Base-by-base conservation (phyloP, 257 asterid species). In the Fraxinus americana region DNA sequence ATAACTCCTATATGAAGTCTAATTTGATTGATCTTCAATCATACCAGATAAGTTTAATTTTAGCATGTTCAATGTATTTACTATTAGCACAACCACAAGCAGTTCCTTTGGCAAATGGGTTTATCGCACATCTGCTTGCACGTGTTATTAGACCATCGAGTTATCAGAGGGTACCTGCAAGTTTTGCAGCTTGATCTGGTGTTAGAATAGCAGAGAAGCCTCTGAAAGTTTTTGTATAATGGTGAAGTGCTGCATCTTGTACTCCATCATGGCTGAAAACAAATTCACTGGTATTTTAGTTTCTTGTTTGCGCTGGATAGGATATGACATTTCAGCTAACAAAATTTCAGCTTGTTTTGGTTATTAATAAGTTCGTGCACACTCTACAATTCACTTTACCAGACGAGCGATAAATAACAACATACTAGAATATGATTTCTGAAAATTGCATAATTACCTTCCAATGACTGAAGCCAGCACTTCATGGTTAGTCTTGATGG, bases 121-220 rank as follows among this genome's bases (percentile, higher is more conserved):
- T 17, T 16, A 50, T 50, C 7, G 19, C 19, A 50, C 59, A 50
- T 48, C 8, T 38, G n/a, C 23, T 17, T 52, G 61, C 61, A 52
- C 23, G n/a, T 13, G 61, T 17, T 14, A 52, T 52, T 17, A 16
- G 61, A 52, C 23, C n/a, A 3, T 52, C 1, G 5, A 52, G 61
- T 52, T 17, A 17, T 54, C 25, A 54, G 65, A 10, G 17, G 29
- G 21, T 9, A 36, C 93, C 89, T 80, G 86, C 69, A 21, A 90
- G 79, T 77, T 77, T 68, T 74, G 82, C 71, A 70, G 96, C 92
- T 86, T 87, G 93, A 79, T 85, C 79, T 36, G 83, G 67, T 34
- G 93, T 90, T 34, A 90, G 92, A 92, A 86, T 75, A 21, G 92
- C 96, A 7, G 96, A 90, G 82, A 89, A 90, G 29, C 93, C 93